Evolutionary conservation across 495 filamentous ascomycete genomes (phyloP).

Genomic region (Daldinia concentrica): DNA sequence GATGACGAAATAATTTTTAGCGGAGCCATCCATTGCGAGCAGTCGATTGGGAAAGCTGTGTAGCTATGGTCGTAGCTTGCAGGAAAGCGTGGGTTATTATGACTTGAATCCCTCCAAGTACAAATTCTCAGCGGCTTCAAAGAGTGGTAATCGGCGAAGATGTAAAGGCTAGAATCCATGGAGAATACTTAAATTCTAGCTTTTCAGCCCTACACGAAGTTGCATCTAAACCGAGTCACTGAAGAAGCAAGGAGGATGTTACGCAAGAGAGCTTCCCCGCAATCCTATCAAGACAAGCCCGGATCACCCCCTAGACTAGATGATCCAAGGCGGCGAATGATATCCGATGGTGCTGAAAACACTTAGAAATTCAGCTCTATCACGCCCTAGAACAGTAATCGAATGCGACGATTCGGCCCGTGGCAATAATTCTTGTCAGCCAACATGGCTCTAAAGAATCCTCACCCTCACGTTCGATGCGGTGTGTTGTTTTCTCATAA

Average conservation of each 20-base stretch:
- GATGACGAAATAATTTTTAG: no score
- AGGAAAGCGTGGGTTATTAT: no score
- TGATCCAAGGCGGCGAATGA: slow-evolving; percentile 11
- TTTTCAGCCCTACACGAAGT: neutral
- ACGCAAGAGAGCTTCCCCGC: slow-evolving; percentile 21
- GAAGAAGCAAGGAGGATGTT: neutral
- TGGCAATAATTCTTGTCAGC: slow-evolving; percentile 4
- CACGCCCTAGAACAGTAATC: slow-evolving; percentile 16
- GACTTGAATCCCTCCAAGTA: no score
- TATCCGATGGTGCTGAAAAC: slow-evolving; percentile 22
- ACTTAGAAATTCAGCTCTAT: slow-evolving; percentile 7
- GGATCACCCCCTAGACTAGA: neutral
- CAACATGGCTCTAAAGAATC: neutral
- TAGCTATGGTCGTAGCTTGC: no score
- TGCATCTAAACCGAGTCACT: neutral
- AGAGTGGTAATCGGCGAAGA: neutral
- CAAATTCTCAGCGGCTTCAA: no score
- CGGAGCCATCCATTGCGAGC: no score
- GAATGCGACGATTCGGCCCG: slow-evolving; percentile 32
- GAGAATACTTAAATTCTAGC: neutral
- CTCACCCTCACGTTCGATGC: neutral
- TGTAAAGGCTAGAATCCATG: neutral
- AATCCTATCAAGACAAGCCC: slow-evolving; percentile 12
- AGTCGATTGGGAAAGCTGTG: no score
- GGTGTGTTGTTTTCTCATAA: neutral